Evolutionary conservation across 2,329 filamentous ascomycete species (phyloP).

Genomic region (Madurella fahalii): DNA sequence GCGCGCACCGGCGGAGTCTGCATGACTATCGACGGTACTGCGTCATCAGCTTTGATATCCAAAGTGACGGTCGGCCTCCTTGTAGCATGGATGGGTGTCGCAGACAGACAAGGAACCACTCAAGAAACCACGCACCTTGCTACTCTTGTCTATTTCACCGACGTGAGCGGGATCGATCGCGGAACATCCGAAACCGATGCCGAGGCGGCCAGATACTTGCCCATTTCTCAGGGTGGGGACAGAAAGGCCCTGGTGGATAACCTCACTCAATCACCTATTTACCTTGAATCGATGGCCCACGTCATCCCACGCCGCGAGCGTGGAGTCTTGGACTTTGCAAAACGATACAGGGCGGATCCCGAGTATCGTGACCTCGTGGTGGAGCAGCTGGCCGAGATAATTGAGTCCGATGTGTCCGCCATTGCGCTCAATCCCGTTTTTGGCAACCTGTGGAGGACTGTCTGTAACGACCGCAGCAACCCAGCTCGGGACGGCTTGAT

Average conservation of each 20-base stretch:
- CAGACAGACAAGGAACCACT: constrained; percentile 25
- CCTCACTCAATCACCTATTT: constrained; percentile 6
- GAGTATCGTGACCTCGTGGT: constrained; percentile 38
- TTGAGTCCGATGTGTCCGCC: constrained; percentile 39
- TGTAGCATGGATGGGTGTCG: constrained; percentile 41
- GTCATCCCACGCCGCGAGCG: constrained; percentile 25
- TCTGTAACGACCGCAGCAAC: constrained; percentile 45
- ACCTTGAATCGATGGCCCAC: constrained; percentile 25
- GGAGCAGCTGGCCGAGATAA: constrained; percentile 40
- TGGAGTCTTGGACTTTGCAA: constrained; percentile 34
- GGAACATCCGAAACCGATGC: constrained; percentile 17
- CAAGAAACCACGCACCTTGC: constrained; percentile 11
- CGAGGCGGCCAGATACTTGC: constrained; percentile 10
- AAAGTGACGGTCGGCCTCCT: constrained; percentile 40
- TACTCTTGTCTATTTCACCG: constrained; percentile 15
- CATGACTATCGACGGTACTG: constrained; percentile 29
- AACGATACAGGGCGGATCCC: constrained; percentile 37
- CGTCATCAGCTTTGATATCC: constrained; percentile 33
- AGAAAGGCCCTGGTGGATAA: constrained; percentile 8
- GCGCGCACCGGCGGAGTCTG: constrained; percentile 40
- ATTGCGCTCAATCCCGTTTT: constrained; percentile 49
- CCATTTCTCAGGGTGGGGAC: not conserved
- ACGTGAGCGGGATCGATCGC: constrained; percentile 17
- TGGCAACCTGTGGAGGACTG: constrained; percentile 45
- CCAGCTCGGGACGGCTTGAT: constrained; percentile 39